Evolutionary conservation across 495 filamentous ascomycete species (phyloP).

Genomic region (Chaetomium cochliodes): DNA sequence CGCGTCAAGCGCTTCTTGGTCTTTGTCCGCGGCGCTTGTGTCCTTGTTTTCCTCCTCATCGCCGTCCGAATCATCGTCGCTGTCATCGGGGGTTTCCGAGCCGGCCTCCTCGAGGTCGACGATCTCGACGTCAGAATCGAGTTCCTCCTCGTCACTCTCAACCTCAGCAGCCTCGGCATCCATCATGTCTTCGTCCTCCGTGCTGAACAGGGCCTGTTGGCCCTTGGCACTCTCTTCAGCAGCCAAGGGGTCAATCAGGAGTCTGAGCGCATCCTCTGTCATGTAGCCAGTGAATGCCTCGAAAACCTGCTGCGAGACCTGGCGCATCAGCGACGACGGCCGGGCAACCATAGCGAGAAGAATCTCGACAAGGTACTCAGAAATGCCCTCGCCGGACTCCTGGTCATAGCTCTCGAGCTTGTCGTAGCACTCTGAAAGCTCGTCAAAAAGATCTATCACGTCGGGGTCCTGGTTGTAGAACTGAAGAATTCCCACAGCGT

Average conservation of each 20-base stretch:
- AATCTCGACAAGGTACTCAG: slow-evolving; percentile 80
- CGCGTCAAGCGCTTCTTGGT: slow-evolving; percentile 51
- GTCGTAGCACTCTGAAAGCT: slow-evolving; percentile 54
- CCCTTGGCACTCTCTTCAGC: slow-evolving; percentile 79
- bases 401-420: slow-evolving; percentile 43
- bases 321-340: slow-evolving; percentile 78
- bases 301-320: slow-evolving; percentile 85
- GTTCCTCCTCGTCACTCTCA: slow-evolving; percentile 38
- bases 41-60: slow-evolving; percentile 36
- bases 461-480: slow-evolving; percentile 88
- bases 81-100: slow-evolving; percentile 44
- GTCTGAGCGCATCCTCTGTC: slow-evolving; percentile 67
- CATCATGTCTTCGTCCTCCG: slow-evolving; percentile 59
- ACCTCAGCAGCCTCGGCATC: slow-evolving; percentile 43
- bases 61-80: slow-evolving; percentile 37
- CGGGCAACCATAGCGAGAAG: slow-evolving; percentile 84
- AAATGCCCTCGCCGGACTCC: slow-evolving; percentile 53
- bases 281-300: slow-evolving; percentile 69
- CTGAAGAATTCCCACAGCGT: slow-evolving; percentile 81
- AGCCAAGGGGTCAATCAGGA: slow-evolving; percentile 69
- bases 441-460: slow-evolving; percentile 51
- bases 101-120: slow-evolving; percentile 45
- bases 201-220: slow-evolving; percentile 79
- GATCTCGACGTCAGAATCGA: slow-evolving; percentile 47
- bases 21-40: slow-evolving; percentile 44